Evolutionary conservation across 306 rosid species (phyloP), one percentile per base, ranked within the genome.

Genomic region (Trifolium fragiferum): DNA sequence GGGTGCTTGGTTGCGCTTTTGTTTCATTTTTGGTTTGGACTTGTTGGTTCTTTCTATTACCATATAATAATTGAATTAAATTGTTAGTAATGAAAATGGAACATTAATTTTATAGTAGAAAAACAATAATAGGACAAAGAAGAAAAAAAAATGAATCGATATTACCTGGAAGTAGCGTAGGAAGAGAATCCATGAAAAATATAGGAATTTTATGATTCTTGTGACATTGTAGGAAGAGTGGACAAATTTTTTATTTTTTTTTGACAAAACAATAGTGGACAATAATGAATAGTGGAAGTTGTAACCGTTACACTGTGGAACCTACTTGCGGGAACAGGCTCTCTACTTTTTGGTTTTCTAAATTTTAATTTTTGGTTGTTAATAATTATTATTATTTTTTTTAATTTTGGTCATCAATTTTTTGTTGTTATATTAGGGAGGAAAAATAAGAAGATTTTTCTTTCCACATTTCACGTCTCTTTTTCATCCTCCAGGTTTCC

Each of bases 121-220:
- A 10, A 21, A 37, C 37, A 6, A 58, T 13, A 14, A 59, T n/a
- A 63, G 3, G 49, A 74, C 43, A 14, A 25, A 21, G 2, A 38
- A 38, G 57, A 41, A 47, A 38, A 67, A 41, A 47, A 11, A 2
- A 32, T 76, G 75, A 1, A 1, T 27, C 10, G 25, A 25, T 18
- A 21, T 11, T 64, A 79, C 82, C 74, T 19, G 54, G 43, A 65
- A 53, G 41, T 27, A 72, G 61, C 7, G 68, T 27, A 30, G 49
- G 58, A 59, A 66, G 75, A 66, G 69, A 54, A 57, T 79, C 83
- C 83, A 66, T 79, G 63, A 69, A 23, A 78, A 57, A 27, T 25
- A 14, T 6, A 6, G 7, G 43, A 75, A 47, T 23, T 30, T 27
- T 30, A n/a, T 8, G 4, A 33, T 41, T 66, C n/a, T 25, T 19